A percentile compares a stretch with the other conserved stretches of the same genome.
These are phyloP conservation scores for Yamadazyma dendronema DNA, from an alignment of 1,139 yeast genomes.

Conservation along the genomic window DNA sequence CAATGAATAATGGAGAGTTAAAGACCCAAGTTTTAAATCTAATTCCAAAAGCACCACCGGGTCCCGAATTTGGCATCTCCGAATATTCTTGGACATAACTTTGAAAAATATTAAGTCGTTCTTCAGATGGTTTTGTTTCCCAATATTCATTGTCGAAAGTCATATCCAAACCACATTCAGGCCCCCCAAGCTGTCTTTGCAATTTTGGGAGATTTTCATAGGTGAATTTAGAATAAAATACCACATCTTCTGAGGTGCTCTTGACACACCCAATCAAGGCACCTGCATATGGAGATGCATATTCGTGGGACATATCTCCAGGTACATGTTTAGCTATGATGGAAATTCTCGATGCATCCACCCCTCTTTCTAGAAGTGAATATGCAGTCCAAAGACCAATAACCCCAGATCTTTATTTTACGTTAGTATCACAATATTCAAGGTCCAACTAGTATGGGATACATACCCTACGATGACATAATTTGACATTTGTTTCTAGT, in stretches of 20 bases:
- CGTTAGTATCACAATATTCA: no score
- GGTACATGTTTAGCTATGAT: conserved; percentile 22
- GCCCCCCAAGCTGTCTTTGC: conserved; percentile 15
- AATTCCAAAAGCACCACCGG: conserved; percentile 50
- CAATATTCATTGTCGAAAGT: conserved; percentile 12
- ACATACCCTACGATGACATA: no score
- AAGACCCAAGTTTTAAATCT: conserved; percentile 32
- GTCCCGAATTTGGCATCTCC: neutral
- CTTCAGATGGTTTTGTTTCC: conserved; percentile 9
- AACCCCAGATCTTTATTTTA: conserved; percentile 22
- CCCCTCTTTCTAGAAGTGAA: conserved; percentile 19
- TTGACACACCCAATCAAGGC: conserved; percentile 17
- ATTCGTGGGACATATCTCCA: conserved; percentile 21
- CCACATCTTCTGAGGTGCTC: conserved; percentile 8
- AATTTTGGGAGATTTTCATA: conserved; percentile 16
- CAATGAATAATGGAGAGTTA: conserved; percentile 22
- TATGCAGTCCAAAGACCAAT: conserved; percentile 26
- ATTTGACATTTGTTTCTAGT: no score
- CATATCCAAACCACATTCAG: conserved; percentile 14
- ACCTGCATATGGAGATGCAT: conserved; percentile 27
- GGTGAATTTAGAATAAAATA: conserved; percentile 15
- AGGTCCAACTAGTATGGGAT: no score
- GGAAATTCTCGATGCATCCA: conserved; percentile 13
- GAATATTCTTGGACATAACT: conserved; percentile 3
- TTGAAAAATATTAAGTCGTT: conserved; percentile 5